Evolutionary conservation across 208 protist species (phyloP).

Genomic region (Crithidia brevicula): DNA sequence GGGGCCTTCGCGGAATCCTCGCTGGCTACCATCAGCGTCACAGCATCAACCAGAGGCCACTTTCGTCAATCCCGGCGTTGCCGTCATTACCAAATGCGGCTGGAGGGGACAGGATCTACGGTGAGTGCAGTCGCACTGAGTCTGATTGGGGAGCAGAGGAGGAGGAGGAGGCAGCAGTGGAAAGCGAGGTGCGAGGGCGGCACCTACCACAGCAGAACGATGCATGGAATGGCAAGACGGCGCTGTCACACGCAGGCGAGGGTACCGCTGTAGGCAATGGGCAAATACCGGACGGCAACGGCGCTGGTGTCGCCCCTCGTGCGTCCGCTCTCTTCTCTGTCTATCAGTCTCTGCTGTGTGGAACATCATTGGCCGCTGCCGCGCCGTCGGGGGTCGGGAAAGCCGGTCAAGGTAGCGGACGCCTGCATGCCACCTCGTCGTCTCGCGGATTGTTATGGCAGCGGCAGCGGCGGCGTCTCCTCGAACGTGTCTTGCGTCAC

Average conservation of each 20-base stretch:
- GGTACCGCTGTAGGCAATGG: too few species aligned
- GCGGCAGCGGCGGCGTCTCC: slow-evolving; percentile 26
- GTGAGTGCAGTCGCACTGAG: too few species aligned
- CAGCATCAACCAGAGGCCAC: neutral
- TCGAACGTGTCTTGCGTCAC: slow-evolving; percentile 29
- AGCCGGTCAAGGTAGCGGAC: neutral
- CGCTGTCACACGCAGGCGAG: too few species aligned
- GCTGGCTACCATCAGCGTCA: neutral
- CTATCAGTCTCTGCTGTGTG: slow-evolving; percentile 5
- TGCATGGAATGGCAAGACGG: neutral
- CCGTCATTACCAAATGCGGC: too few species aligned
- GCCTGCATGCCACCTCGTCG: neutral
- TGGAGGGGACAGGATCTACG: too few species aligned
- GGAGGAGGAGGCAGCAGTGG: neutral
- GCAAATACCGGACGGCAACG: too few species aligned
- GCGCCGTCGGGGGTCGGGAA: neutral
- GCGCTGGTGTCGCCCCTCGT: neutral
- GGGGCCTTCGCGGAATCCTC: neutral
- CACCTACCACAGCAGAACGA: neutral
- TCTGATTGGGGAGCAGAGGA: slow-evolving; percentile 1
- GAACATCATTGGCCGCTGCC: neutral
- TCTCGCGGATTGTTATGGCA: slow-evolving; percentile 9
- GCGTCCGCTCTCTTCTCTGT: neutral
- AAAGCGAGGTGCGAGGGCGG: slow-evolving; percentile 1
- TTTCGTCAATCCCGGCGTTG: too few species aligned